Evolutionary conservation across 148 eudicot species (phyloP).

Genomic region (Rhododendron griersonianum): DNA sequence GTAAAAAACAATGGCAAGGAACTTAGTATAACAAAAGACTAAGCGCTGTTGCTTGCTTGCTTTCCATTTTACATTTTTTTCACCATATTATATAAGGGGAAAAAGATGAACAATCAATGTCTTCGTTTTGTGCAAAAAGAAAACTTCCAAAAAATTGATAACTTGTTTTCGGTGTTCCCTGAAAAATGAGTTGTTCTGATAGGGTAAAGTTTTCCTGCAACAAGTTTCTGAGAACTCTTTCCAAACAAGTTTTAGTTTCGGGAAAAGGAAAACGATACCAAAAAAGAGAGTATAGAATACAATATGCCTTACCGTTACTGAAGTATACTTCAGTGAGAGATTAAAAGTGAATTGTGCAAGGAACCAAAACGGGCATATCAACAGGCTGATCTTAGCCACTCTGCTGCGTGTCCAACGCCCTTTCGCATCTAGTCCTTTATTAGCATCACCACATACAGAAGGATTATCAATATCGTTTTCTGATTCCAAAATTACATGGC

Average conservation of each 20-base stretch:
- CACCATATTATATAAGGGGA: not conserved
- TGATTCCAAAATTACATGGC: conserved; percentile 7
- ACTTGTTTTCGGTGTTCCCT: not conserved
- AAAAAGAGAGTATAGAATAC: not conserved
- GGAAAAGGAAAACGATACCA: not conserved
- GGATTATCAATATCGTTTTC: not conserved
- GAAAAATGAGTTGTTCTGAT: not conserved
- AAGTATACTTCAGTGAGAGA: conserved; percentile 86
- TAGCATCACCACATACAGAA: conserved; percentile 15
- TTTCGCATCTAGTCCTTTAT: conserved; percentile 52
- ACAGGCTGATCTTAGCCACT: conserved; percentile 82
- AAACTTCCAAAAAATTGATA: not conserved
- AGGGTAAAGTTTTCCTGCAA: not conserved
- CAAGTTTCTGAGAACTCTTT: not conserved
- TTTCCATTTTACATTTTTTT: not conserved
- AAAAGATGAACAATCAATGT: not conserved
- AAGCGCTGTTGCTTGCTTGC: not conserved
- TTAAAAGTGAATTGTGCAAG: conserved; percentile 87
- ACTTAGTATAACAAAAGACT: not conserved
- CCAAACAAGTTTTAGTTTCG: not conserved
- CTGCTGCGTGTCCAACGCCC: conserved; percentile 94
- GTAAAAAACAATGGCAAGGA: conserved; percentile 17
- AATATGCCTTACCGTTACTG: conserved; percentile 78
- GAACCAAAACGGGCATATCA: conserved; percentile 96
- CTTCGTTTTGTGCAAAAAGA: not conserved